These are phyloP conservation scores for Geotrichum citri-aurantii DNA, from an alignment of 1,139 yeast species.

Conservation along the genomic window DNA sequence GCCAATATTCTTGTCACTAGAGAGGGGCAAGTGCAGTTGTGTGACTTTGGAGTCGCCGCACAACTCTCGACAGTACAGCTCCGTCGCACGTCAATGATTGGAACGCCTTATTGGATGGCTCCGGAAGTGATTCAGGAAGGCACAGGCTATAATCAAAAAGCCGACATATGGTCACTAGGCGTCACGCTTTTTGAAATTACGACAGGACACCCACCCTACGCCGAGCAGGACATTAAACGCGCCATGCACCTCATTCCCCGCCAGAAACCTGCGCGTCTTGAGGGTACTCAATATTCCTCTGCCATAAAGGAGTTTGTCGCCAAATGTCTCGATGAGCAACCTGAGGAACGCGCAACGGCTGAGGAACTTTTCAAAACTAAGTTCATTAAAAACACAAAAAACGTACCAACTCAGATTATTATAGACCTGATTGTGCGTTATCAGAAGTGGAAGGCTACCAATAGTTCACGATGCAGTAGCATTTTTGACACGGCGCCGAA, in stretches of 20 bases:
- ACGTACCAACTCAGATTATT: slow-evolving; percentile 53
- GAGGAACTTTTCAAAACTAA: slow-evolving; percentile 74
- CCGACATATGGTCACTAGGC: slow-evolving; percentile 92
- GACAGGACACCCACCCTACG: slow-evolving; percentile 95
- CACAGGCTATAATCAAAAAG: slow-evolving; percentile 73
- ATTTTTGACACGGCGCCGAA: slow-evolving; percentile 21
- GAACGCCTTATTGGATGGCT: slow-evolving; percentile 99
- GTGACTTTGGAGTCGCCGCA: slow-evolving; percentile 98
- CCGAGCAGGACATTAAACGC: slow-evolving; percentile 90
- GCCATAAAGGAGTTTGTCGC: slow-evolving; percentile 84
- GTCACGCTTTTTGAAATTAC: slow-evolving; percentile 91
- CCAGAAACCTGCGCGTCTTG: slow-evolving; percentile 89
- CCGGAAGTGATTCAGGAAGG: slow-evolving; percentile 98
- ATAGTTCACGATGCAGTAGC: slow-evolving; percentile 32
- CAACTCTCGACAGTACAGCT: slow-evolving; percentile 71
- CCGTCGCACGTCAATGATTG: slow-evolving; percentile 92
- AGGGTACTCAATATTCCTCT: slow-evolving; percentile 77
- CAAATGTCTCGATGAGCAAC: slow-evolving; percentile 86
- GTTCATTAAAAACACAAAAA: slow-evolving; percentile 59
- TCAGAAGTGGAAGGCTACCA: slow-evolving; percentile 52
- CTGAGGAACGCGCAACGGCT: slow-evolving; percentile 81
- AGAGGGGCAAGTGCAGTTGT: slow-evolving; percentile 83
- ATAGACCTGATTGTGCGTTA: slow-evolving; percentile 79
- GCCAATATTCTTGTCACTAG: slow-evolving; percentile 87
- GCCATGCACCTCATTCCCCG: slow-evolving; percentile 93